Base-by-base conservation (phyloP, 1,284 basidiomycete species). In the Naganishia albida region DNA sequence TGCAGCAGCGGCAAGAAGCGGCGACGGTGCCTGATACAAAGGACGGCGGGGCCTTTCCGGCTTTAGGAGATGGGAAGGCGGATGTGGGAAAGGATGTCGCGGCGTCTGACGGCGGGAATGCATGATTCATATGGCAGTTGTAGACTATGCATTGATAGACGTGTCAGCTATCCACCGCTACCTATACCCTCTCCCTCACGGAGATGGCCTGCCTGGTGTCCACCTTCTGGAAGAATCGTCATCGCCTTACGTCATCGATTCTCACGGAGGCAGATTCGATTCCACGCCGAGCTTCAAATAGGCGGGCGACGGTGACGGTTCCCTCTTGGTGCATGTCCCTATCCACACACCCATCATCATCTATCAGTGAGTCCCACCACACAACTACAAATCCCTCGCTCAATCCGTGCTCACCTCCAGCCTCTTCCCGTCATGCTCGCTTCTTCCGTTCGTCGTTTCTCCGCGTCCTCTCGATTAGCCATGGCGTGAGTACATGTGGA, bases 361-460 rank as follows among this genome's bases (percentile, higher is more conserved):
- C 44, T 60, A 49, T 50, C 57, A 60, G 57, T 60, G 46, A 60
- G 57, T 60, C 20, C 13, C 8, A 7, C 20, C 12, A 1, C 26
- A 0, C n/a, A 6, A 23, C 26, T 8, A 23, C 56, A n/a, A 43
- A 13, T 55, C 34, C 46, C 10, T 25, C 38, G 57, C 57, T 60
- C 57, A 60, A 60, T n/a, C n/a, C 10, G 57, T 49, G 48, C 57
- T 63, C 60, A 63, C 51, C 51, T n/a, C 40, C 40, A 52, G 49
- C 49, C 30, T 26, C 30, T 34, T 26, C 51, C 38, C 30, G 40
- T 20, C 49, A 63, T 52, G 51, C 40, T 63, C 50, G 60, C 60
- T 53, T 63, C 60, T 34, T 52, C 60, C 42, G 51, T 63, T n/a
- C 60, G 60, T 25, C 49, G 51, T 28, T 63, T 63, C 60, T 52